Base-by-base conservation (phyloP, 257 asterid genomes). In the Scutellaria minor region DNA sequence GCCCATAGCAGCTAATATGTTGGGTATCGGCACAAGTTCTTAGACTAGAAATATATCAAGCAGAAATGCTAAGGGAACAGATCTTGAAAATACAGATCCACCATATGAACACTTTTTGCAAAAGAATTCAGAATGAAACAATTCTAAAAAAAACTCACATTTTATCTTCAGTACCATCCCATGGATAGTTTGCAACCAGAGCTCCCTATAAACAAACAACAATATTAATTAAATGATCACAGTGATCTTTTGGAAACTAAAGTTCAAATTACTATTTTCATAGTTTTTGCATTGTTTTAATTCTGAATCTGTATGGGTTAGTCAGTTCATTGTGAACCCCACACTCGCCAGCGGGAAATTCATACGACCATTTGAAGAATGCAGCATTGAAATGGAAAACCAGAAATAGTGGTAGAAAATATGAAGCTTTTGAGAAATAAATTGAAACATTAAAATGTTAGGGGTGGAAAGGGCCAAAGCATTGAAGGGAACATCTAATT, bases 171-270 rank as follows among this genome's bases (percentile, higher is more conserved):
- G 97, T 91, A 76, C 98, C 98, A 79, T 94, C 98, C 98, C 98
- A 94, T 73, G 98, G 98, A 79, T 88, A 94, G 72, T 94, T 91
- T 77, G 98, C 98, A 72, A 94, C 97, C 74, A 94, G 90, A 46
- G 97, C 98, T 77, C 98, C 97, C 97, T 94, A 72, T 61, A 39
- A 62, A 40, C 62, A 51, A 71, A 20, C 42, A 68, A 64, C 69
- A 64, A 47, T 35, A 31, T 22, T 9, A 71, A 58, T 13, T 1
- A 66, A 64, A 62, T 56, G 50, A 80, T 50, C n/a, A 40, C 70
- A 66, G 9, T 20, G 39, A 39, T 61, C 55, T 24, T 18, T 18
- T 61, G 27, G 54, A 70, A 48, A 71, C 12, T 58, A 62, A 71
- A 42, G 15, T 27, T 47, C 14, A 15, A 58, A 59, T 45, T 45